Conservation (phyloP, 257 asterid genomes). For the Solanum chiquidenum region DNA sequence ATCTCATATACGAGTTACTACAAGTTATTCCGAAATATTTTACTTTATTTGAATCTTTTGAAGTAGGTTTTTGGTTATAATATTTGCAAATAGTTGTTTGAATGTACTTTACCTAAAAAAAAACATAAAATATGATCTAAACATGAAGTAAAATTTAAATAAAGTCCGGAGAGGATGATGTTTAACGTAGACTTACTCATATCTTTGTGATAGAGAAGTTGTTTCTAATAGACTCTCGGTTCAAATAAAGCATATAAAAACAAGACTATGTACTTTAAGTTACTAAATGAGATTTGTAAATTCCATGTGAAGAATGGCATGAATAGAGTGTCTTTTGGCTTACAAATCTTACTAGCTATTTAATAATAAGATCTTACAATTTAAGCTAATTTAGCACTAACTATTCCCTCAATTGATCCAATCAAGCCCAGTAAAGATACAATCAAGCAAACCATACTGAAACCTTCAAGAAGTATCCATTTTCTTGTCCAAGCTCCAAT, state of each 20-base stretch:
- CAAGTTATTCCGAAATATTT: too few relatives aligned
- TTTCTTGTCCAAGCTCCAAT: slow-evolving; percentile 40
- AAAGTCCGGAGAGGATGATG: fast-evolving
- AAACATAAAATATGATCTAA: too few relatives aligned
- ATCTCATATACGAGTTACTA: not conserved
- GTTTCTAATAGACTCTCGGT: not conserved
- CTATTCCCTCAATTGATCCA: slow-evolving; percentile 53
- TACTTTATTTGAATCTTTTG: not conserved
- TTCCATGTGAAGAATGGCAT: not conserved
- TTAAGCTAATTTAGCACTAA: slow-evolving; percentile 24
- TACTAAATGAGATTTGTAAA: not conserved
- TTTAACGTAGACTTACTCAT: not conserved
- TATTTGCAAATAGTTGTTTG: not conserved
- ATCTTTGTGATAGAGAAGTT: not conserved
- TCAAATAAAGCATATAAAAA: not conserved
- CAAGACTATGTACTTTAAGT: not conserved
- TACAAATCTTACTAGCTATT: not conserved
- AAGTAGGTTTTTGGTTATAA: not conserved
- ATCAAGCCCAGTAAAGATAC: slow-evolving; percentile 36
- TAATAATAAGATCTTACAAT: not conserved
- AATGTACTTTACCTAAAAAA: too few relatives aligned
- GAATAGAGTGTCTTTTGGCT: not conserved
- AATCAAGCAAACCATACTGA: slow-evolving; percentile 33
- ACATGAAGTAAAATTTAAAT: too few relatives aligned
- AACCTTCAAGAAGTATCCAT: slow-evolving; percentile 46